Evolutionary conservation across 2,329 filamentous ascomycete genomes (phyloP), one percentile per base, ranked within the genome.

Genomic region (Pleoardoris graminearum): DNA sequence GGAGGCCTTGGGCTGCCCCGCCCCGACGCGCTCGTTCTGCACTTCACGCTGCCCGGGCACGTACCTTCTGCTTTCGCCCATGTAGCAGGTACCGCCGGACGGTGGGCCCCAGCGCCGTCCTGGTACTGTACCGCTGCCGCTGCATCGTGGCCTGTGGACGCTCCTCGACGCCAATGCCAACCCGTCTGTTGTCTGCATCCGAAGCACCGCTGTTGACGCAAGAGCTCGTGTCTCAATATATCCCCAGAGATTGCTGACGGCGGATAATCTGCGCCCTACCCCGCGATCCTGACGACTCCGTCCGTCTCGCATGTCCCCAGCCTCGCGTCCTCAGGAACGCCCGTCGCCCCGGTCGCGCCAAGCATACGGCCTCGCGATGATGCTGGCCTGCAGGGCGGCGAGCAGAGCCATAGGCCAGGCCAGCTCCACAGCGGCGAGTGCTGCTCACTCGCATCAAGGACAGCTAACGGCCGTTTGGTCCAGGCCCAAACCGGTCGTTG

Each of bases 391-490:
- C 54, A 54, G 50, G 49, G 43, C 49, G 36, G 42, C 25, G 17
- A 32, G 2, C 39, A 35, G 44, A 50, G 61, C 59, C 58, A 64
- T 59, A 52, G 51, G 53, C 48, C 50, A 59, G 59, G 50, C 51
- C 54, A 53, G 57, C 57, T 62, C 64, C 61, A 59, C 67, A 68
- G 57, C 62, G 56, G 61, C 63, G 63, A 69, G 58, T 69, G 63
- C 66, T 69, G 67, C 63, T 61, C 55, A 60, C 62, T 61, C 53
- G 62, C 60, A 68, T 65, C 57, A 54, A 56, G 57, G 60, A 62
- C 65, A 65, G 56, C 65, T 65, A 67, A 65, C 64, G 69, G 65
- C 70, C 69, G 70, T 72, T 44, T 72, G 68, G 63, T 67, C 59
- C 60, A 70, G 63, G 50, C 67, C 66, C 37, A 39, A 63, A 71